Percentiles rank a stretch among this genome's conserved stretches.
Conservation (phyloP, 2,329 filamentous ascomycete genomes). For the Dactylellina haptotyla region DNA sequence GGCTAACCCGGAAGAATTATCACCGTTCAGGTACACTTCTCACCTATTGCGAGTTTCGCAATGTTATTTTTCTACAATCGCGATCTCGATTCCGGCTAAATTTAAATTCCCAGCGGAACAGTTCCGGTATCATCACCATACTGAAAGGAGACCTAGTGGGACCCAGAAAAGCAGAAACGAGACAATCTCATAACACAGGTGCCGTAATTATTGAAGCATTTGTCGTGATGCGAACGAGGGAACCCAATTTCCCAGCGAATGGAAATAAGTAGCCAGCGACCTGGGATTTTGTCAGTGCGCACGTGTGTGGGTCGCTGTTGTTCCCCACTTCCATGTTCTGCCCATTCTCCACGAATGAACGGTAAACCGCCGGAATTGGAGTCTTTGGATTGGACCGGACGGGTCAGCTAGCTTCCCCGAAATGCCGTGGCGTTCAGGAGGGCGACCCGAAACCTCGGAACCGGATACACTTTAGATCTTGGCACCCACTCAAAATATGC, state of each 20-base stretch:
- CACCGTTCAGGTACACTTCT: conserved; percentile 25
- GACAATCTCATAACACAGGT: conserved; percentile 31
- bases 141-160: conserved; percentile 28
- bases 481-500: conserved; percentile 23
- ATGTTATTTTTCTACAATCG: no score
- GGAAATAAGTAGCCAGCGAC: conserved; percentile 32
- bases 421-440: conserved; percentile 54
- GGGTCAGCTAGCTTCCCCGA: conserved; percentile 51
- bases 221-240: conserved; percentile 1
- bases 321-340: not conserved
- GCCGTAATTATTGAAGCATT: conserved; percentile 13
- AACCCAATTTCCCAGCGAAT: conserved; percentile 42
- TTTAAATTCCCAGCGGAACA: conserved; percentile 53
- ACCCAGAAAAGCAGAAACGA: conserved; percentile 37
- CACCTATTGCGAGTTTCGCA: no score
- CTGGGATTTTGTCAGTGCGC: conserved; percentile 48
- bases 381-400: conserved; percentile 49
- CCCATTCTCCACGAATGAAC: conserved; percentile 40
- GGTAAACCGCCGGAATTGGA: conserved; percentile 21
- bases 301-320: conserved; percentile 16
- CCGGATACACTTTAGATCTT: conserved; percentile 47
- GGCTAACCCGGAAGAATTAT: conserved; percentile 41
- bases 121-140: conserved; percentile 44
- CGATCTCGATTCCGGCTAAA: conserved; percentile 52
- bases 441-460: conserved; percentile 54